Conservation (phyloP, 805 yeast species). For the Myxozyma neglecta region DNA sequence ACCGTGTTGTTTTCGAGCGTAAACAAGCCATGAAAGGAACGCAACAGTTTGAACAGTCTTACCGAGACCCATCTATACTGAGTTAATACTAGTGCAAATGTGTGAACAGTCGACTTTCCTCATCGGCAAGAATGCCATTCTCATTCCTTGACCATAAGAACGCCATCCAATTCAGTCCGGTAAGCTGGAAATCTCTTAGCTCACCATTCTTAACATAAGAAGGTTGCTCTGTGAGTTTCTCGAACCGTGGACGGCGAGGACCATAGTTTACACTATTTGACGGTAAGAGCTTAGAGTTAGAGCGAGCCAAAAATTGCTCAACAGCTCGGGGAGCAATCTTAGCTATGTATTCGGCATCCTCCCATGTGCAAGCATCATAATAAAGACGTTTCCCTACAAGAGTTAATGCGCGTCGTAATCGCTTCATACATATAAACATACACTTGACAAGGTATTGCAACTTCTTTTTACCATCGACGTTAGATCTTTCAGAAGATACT, state of each 20-base stretch:
- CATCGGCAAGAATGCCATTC: conserved; percentile 96
- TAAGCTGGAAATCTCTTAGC: conserved; percentile 93
- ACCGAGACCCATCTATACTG: conserved; percentile 85
- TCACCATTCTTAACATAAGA: conserved; percentile 86
- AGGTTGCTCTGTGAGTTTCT: conserved; percentile 84
- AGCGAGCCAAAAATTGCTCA: conserved; percentile 73
- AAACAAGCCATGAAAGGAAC: conserved; percentile 90
- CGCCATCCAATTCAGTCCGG: conserved; percentile 99
- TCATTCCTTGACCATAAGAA: conserved; percentile 96
- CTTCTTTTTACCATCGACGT: conserved; percentile 39
- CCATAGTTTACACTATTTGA: conserved; percentile 76
- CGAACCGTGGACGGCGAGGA: conserved; percentile 75
- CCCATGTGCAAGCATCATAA: conserved; percentile 98
- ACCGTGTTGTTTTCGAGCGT: conserved; percentile 94
- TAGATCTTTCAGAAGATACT: conserved; percentile 73
- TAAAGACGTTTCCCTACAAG: conserved; percentile 66
- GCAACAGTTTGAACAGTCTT: conserved; percentile 97
- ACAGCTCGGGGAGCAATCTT: conserved; percentile 81
- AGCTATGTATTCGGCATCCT: conserved; percentile 83
- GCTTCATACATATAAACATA: background rate
- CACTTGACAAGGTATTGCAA: conserved; percentile 88
- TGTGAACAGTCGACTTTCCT: conserved; percentile 37
- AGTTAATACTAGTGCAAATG: background rate
- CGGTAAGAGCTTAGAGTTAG: conserved; percentile 82
- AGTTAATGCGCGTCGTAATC: background rate